Base-by-base conservation (phyloP, 1,284 basidiomycete species). In the Sphaerobolus stellatus region DNA sequence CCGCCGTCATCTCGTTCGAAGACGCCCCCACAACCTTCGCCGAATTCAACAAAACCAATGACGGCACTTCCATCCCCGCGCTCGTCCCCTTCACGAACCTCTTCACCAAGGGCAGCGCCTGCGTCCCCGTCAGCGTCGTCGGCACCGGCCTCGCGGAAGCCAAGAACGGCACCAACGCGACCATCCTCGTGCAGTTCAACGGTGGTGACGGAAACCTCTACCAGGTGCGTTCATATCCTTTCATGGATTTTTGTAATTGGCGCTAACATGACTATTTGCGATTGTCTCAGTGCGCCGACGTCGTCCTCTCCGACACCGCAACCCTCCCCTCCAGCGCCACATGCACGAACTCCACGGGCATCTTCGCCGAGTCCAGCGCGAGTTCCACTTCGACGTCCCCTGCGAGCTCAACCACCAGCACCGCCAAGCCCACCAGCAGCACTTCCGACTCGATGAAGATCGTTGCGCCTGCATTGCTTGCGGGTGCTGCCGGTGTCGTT, bases 161-260 rank as follows among this genome's bases (percentile, higher is more conserved):
- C n/a, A n/a, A n/a, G n/a, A 71, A 78, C 55, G 83, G 84, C 11
- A 72, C 78, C 44, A 83, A 86, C 64, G 79, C 83, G 36, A 84
- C 81, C 2, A 67, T 85, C 27, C 79, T 88, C 75, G 74, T 86
- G 45, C 63, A 79, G 30, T 88, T 73, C 66, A 69, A 79, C 59
- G 86, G 84, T 36, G 83, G 85, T 18, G 89, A 92, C 64, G 84
- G 83, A 30, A 62, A 71, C 45, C 75, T 90, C 8, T 90, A 75
- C 71, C 87, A 91, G 75, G 83, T 80, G 61, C 27, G 25, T 27
- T 24, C 3, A 16, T 28, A 31, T n/a, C n/a, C n/a, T n/a, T n/a
- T n/a, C n/a, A n/a, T n/a, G n/a, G n/a, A n/a, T n/a, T n/a, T n/a
- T n/a, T n/a, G n/a, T n/a, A n/a, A n/a, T n/a, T n/a, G n/a, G n/a